Evolutionary conservation across 306 rosid genomes (phyloP), one percentile per base, ranked within the genome.

Genomic region (apple (Malus domestica)): DNA sequence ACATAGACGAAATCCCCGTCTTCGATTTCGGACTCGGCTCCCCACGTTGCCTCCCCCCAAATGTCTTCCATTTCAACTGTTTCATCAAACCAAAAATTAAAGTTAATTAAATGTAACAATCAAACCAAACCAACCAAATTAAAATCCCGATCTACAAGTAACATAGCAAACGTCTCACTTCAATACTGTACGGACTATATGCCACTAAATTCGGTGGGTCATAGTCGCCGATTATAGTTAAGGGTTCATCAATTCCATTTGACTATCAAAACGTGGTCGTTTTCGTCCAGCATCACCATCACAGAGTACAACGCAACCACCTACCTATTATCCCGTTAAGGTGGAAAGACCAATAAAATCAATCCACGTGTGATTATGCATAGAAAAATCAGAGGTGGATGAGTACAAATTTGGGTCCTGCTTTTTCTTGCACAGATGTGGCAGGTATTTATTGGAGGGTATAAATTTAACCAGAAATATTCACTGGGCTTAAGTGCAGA

Each of bases 1-100:
- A 92, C 86, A 60, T 95, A 95, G 30, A 80, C 75, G 5, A 87
- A 86, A 74, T 92, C 97, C 35, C 83, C 64, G 46, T 90, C 96
- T 23, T 85, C 88, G 9, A 86, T 52, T 33, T 79, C 80, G 4
- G 82, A 85, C 59, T 88, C 97, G 3, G 83, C 46, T 33, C 70
- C 79, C 51, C 79, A 86, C 65, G 87, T 49, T 9, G 82, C 76
- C 11, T 81, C 80, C 32, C 85, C 81, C 93, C 97, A 92, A 33
- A 69, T 80, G 16, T 90, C 97, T 45, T 90, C 99, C 57, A 82
- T 81, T 33, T 89, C 97, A 64, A 72, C 82, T 18, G 81, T 55
- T 62, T 52, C 29, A 72, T 57, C 46, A 45, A 16, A 44, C 40
- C 79, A 22, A 22, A 57, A 68, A 13, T 18, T 33, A 35, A 57